These are phyloP conservation scores for Sporothrix pseudoabietina DNA, from an alignment of 2,329 filamentous ascomycete genomes.

Conservation along the genomic window DNA sequence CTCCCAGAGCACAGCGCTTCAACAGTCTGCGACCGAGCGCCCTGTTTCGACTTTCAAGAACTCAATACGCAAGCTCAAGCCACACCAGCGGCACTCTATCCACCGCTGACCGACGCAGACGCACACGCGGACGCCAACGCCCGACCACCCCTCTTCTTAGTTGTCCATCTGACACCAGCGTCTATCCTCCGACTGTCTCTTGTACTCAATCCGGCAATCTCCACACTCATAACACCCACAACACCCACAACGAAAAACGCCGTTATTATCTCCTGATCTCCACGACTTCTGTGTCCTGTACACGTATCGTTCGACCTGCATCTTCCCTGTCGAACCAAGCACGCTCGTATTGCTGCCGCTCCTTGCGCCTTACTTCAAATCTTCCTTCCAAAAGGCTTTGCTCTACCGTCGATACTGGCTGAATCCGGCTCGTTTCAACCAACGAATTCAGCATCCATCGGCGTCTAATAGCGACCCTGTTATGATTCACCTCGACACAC, in stretches of 20 bases:
- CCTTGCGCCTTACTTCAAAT: neutral
- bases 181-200: neutral
- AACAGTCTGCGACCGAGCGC: neutral
- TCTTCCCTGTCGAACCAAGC: neutral
- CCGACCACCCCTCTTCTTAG: neutral
- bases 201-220: neutral
- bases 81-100: conserved; percentile 14
- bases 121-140: neutral
- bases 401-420: neutral
- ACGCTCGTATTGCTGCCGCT: neutral
- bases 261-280: conserved; percentile 20
- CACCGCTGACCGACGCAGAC: neutral
- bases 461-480: conserved; percentile 8
- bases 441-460: neutral
- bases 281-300: neutral
- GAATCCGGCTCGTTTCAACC: neutral
- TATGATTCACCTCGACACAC: conserved; percentile 9
- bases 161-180: conserved; percentile 26
- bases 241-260: neutral
- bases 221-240: neutral
- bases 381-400: neutral
- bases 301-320: neutral
- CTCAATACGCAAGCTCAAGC: neutral
- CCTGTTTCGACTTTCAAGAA: neutral
- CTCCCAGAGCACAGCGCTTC: neutral